phyloP scores from a whole-genome alignment of 805 yeast species.

The Diddensiella transvaalensis region DNA sequence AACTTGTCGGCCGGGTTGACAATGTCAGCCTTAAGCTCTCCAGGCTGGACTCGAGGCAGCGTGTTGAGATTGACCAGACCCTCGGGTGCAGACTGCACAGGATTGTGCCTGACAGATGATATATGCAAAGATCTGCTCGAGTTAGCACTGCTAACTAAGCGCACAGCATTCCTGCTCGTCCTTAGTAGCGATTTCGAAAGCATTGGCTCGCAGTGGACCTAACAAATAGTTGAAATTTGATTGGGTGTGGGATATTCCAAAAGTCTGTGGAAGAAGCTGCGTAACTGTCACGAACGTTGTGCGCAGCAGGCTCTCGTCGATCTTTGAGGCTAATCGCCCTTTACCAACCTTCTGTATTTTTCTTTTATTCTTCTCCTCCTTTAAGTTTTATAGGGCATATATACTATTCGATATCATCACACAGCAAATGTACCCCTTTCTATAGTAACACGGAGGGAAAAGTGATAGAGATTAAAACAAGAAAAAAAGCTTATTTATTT shows the following conservation, averaged over 20 bases:
- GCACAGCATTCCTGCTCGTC: neutral
- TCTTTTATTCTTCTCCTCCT: neutral
- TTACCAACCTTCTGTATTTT: neutral
- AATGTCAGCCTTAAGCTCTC: conserved; percentile 30
- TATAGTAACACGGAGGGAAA: neutral
- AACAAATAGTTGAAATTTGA: no score
- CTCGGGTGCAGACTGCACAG: conserved; percentile 24
- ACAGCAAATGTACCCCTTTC: conserved; percentile 1
- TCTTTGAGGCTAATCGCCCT: no score
- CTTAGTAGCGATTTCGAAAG: neutral
- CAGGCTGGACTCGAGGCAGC: conserved; percentile 31
- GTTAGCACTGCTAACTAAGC: neutral
- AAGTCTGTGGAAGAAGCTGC: no score
- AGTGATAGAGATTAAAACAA: no score
- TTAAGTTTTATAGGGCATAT: no score
- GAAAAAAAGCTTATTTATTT: no score
- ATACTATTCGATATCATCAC: neutral
- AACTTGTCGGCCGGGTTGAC: conserved; percentile 78
- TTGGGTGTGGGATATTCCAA: no score
- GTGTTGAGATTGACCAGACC: conserved; percentile 32
- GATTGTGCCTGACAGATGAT: neutral
- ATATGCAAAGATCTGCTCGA: neutral
- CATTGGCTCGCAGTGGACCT: no score
- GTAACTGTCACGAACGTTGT: neutral
- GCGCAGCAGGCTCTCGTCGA: no score